These are phyloP conservation scores for Flueggea neowawraea DNA, from an alignment of 441 rosid species.

Conservation along the genomic window DNA sequence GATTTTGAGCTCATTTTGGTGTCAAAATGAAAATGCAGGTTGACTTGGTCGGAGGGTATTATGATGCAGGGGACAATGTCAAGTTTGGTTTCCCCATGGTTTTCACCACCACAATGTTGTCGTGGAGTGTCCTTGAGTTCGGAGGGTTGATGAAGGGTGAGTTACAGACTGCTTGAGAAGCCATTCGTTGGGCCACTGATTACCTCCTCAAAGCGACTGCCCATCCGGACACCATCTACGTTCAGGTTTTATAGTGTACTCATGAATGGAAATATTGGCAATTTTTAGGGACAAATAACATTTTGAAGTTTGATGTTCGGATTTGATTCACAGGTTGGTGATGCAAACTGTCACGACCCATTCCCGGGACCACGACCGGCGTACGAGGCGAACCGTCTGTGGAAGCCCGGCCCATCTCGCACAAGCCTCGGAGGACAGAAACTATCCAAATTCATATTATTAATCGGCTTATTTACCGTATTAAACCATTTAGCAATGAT, in stretches of 20 bases:
- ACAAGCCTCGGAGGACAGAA: too few relatives aligned
- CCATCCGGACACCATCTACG: constrained; percentile 83
- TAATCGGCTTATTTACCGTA: too few relatives aligned
- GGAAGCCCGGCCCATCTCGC: too few relatives aligned
- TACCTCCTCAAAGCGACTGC: constrained; percentile 77
- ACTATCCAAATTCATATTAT: too few relatives aligned
- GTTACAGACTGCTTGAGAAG: constrained; percentile 52
- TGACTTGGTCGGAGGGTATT: constrained; percentile 88
- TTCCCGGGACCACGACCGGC: too few relatives aligned
- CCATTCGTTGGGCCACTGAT: constrained; percentile 88
- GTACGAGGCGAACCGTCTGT: too few relatives aligned
- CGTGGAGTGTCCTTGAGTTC: constrained; percentile 93
- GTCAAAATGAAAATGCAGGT: constrained; percentile 44
- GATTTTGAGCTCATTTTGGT: constrained; percentile 7
- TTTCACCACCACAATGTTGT: constrained; percentile 89
- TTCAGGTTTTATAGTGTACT: constrained; percentile 49
- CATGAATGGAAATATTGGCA: too few relatives aligned
- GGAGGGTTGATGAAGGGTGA: constrained; percentile 75
- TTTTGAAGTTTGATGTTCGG: too few relatives aligned
- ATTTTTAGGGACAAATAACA: too few relatives aligned
- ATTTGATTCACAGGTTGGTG: too few relatives aligned
- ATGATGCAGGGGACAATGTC: constrained; percentile 96
- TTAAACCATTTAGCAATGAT: too few relatives aligned
- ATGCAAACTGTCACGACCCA: too few relatives aligned
- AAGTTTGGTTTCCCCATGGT: constrained; percentile 97